Percentiles rank a stretch among this genome's conserved stretches.
phyloP scores from a whole-genome alignment of 1,139 yeast species.

The Zhuliangozyma blackwelliae region DNA sequence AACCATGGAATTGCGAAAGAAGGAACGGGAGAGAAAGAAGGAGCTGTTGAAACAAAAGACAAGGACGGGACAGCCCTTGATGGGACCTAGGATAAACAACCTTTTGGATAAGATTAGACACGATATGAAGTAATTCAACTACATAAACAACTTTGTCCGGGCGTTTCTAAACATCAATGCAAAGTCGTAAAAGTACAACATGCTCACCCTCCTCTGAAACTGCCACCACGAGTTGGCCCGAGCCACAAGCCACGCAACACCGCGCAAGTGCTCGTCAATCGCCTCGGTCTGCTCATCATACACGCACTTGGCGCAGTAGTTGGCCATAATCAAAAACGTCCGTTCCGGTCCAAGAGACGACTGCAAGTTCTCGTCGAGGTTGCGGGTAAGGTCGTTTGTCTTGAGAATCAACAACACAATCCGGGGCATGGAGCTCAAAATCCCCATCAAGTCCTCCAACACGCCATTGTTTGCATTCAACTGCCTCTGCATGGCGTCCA shows the following conservation, averaged over 20 bases:
- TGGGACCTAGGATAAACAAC: constrained; percentile 85
- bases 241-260: constrained; percentile 39
- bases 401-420: constrained; percentile 81
- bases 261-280: constrained; percentile 25
- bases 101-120: constrained; percentile 71
- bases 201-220: constrained; percentile 50
- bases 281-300: constrained; percentile 57
- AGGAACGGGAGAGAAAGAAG: constrained; percentile 41
- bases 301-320: constrained; percentile 80
- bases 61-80: constrained; percentile 75
- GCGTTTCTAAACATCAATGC: constrained; percentile 24
- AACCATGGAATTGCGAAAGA: constrained; percentile 18
- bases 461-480: constrained; percentile 56
- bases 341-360: constrained; percentile 86
- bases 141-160: not conserved
- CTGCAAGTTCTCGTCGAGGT: constrained; percentile 76
- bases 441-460: constrained; percentile 71
- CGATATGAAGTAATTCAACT: constrained; percentile 21
- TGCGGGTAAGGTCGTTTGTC: constrained; percentile 90
- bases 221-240: constrained; percentile 40
- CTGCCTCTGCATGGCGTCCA: constrained; percentile 60
- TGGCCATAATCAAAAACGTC: constrained; percentile 83
- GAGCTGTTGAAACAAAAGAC: constrained; percentile 57
- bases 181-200: constrained; percentile 55
- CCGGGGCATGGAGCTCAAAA: constrained; percentile 77